These are phyloP conservation scores for Protomyces arabidopsidicola DNA, from an alignment of 1,139 yeast genomes.

Conservation along the genomic window DNA sequence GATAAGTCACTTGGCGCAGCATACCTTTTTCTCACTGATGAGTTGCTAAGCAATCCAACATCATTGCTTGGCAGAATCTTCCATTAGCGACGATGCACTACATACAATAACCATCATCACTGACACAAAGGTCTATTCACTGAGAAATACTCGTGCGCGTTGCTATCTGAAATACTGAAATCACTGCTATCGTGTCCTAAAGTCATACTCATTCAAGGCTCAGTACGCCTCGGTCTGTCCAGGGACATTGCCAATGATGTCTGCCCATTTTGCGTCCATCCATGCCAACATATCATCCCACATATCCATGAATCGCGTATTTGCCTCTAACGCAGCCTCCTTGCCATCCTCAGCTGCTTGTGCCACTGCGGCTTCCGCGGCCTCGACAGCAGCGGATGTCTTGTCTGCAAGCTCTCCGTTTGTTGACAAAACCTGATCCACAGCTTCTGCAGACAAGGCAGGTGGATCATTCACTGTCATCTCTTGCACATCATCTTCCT, in stretches of 20 bases:
- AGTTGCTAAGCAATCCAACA: background rate
- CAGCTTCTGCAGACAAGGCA: conserved; percentile 13
- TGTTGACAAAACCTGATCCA: conserved; percentile 9
- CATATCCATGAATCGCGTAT: background rate
- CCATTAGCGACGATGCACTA: background rate
- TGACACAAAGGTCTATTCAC: background rate
- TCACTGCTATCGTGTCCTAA: background rate
- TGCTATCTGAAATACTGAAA: background rate
- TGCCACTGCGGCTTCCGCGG: conserved; percentile 6
- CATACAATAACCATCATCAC: background rate
- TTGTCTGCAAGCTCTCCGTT: conserved; percentile 11
- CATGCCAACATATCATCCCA: conserved; percentile 11
- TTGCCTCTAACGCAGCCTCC: background rate
- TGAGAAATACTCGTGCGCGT: background rate
- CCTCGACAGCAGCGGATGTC: background rate
- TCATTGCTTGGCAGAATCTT: background rate
- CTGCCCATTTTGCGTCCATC: conserved; percentile 16
- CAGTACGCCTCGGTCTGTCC: background rate
- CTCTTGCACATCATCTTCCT: background rate
- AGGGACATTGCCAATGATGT: conserved; percentile 7
- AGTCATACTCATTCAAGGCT: background rate
- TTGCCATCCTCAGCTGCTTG: conserved; percentile 7
- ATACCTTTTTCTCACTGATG: background rate
- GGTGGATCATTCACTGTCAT: conserved; percentile 7
- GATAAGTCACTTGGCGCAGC: background rate